These are phyloP conservation scores for Kwoniella bestiolae DNA, from an alignment of 768 basidiomycete genomes.

Conservation along the genomic window DNA sequence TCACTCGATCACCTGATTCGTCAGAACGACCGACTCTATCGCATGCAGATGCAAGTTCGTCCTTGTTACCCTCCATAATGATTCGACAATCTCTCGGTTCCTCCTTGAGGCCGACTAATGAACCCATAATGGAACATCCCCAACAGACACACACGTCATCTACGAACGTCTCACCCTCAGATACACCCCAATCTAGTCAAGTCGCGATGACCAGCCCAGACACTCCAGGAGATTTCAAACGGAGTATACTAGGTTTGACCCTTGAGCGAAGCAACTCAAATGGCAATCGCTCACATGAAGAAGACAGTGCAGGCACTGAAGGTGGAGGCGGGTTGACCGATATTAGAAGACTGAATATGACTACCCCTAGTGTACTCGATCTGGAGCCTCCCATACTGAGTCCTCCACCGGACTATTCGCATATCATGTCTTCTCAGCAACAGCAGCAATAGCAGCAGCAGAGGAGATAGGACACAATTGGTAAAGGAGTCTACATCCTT, in stretches of 20 bases:
- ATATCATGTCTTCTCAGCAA: slow-evolving; percentile 6
- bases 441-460: too few relatives aligned
- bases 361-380: slow-evolving; percentile 1
- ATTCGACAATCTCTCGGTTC: slow-evolving; percentile 4
- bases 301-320: not conserved
- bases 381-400: not conserved
- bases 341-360: not conserved
- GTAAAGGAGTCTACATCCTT: too few relatives aligned
- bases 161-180: not conserved
- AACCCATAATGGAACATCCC: not conserved
- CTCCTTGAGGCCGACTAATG: not conserved
- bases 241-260: slow-evolving; percentile 6
- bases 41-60: slow-evolving; percentile 4
- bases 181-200: not conserved
- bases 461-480: too few relatives aligned
- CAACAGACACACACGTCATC: not conserved
- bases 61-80: not conserved
- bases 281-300: not conserved
- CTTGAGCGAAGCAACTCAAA: not conserved
- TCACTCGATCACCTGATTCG: not conserved
- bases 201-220: not conserved
- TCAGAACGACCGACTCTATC: not conserved
- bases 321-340: not conserved
- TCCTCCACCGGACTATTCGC: slow-evolving; percentile 1
- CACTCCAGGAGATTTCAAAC: slow-evolving; percentile 6